A percentile compares a stretch with the other conserved stretches of the same genome.
phyloP scores from a whole-genome alignment of 768 basidiomycete genomes.

The Rubroboletus pulcherrimus region DNA sequence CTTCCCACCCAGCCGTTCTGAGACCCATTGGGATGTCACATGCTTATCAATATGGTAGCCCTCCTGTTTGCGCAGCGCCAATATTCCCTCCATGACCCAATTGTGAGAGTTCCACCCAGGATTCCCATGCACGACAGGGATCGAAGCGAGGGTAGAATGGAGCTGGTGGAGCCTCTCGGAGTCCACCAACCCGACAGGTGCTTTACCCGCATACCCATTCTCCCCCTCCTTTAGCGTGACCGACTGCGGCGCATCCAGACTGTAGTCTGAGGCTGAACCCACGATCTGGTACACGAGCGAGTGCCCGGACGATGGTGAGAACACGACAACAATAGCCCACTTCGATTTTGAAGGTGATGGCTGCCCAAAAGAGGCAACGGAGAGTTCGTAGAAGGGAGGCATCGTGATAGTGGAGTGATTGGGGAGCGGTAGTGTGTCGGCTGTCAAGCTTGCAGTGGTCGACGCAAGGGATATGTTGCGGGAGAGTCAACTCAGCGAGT shows the following conservation, averaged over 20 bases:
- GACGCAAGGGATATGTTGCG: not conserved
- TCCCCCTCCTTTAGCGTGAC: conserved; percentile 31
- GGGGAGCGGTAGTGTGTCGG: not conserved
- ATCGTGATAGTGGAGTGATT: conserved; percentile 10
- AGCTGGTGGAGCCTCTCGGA: conserved; percentile 28
- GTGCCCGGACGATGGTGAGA: conserved; percentile 26
- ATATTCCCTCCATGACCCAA: conserved; percentile 33
- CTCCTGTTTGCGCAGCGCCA: conserved; percentile 26
- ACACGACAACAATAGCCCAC: conserved; percentile 29
- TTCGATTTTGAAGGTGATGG: conserved; percentile 17
- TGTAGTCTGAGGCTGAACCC: conserved; percentile 27
- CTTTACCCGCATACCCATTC: conserved; percentile 23
- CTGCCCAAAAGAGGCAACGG: conserved; percentile 28
- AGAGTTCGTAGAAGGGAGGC: conserved; percentile 34
- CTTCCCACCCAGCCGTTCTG: conserved; percentile 26
- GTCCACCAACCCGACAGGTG: conserved; percentile 25
- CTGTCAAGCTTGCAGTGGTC: not conserved
- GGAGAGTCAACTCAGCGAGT: not conserved
- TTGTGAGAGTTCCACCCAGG: conserved; percentile 27
- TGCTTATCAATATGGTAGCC: conserved; percentile 30
- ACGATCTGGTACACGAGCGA: conserved; percentile 32
- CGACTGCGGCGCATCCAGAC: conserved; percentile 31
- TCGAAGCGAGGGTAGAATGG: conserved; percentile 26
- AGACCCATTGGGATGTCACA: conserved; percentile 28
- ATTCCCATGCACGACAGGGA: conserved; percentile 26